Conservation (phyloP, 139 green algal species). For the Chlorella vulgaris region DNA sequence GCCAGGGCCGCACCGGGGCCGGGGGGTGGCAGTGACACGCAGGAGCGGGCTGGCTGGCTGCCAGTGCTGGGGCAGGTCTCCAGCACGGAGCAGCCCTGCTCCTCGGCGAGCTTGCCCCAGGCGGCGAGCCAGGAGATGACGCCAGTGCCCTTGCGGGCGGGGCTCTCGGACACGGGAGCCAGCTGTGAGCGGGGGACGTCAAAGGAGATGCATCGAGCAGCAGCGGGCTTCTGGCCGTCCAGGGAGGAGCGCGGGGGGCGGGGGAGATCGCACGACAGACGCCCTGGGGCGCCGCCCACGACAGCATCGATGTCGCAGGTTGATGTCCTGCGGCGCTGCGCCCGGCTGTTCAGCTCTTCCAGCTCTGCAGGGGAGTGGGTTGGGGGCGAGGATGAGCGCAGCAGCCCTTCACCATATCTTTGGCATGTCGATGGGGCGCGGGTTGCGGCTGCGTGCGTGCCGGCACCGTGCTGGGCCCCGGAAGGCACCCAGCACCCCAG, state of each 20-base stretch:
- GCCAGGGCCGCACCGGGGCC: background rate
- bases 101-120: background rate
- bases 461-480: too few relatives aligned
- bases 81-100: slow-evolving; percentile 1
- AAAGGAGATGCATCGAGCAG: background rate
- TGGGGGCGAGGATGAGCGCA: background rate
- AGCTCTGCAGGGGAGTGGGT: background rate
- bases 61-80: background rate
- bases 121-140: background rate
- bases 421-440: too few relatives aligned
- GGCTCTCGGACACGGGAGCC: background rate
- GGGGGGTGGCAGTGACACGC: background rate
- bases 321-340: background rate
- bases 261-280: too few relatives aligned
- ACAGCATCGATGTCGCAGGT: too few relatives aligned
- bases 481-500: too few relatives aligned
- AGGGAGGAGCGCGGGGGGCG: background rate
- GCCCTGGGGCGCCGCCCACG: background rate
- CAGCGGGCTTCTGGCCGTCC: background rate
- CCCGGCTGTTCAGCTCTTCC: background rate
- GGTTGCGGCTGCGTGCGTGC: too few relatives aligned
- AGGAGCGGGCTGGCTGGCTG: background rate
- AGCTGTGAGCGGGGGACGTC: background rate
- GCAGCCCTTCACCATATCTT: too few relatives aligned
- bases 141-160: background rate